Base-by-base conservation (phyloP, 345 rosid genomes). In the Pistacia atlantica region DNA sequence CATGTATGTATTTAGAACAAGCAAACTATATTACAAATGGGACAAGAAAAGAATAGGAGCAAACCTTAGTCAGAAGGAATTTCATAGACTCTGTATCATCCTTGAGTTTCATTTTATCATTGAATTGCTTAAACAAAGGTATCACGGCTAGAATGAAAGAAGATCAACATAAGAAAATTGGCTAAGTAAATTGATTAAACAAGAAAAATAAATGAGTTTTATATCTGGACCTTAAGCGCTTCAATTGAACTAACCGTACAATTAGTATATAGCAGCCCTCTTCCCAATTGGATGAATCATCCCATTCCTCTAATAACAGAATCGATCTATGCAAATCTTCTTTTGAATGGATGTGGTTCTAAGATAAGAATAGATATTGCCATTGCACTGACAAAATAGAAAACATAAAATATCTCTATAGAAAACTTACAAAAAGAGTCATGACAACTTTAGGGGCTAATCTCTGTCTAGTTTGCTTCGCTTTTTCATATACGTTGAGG, bases 181-280 rank as follows among this genome's bases (percentile, higher is more conserved):
- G 56, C 25, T 11, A 82, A 72, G 31, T 25, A 62, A 31, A 75
- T 65, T 63, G 37, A 55, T 51, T 18, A 11, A 11, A 33, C 51
- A 58, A 37, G 22, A 71, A 72, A 64, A 51, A 64, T 0, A 17
- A 75, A 61, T 66, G 54, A 58, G 48, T 33, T 28, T 61, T 9
- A 51, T 13, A 72, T 70, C 48, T 70, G 52, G 28, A 96, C 97
- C 93, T 88, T 12, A 91, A 60, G 77, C 90, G 78, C 86, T 87
- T 88, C 45, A 79, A 73, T 54, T 84, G 85, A 42, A 90, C 76
- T 83, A 86, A 89, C 17, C 80, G 84, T 67, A 78, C 8, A 58
- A 96, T 78, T 65, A 84, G 69, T 78, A 93, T 90, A 81, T 80
- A 80, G 85, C 95, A 93, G 46, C 92, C 95, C 59, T 90, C 90